Percentiles rank a stretch among this genome's conserved stretches.
phyloP scores from a whole-genome alignment of 768 basidiomycete species.

The Kwoniella sp. region DNA sequence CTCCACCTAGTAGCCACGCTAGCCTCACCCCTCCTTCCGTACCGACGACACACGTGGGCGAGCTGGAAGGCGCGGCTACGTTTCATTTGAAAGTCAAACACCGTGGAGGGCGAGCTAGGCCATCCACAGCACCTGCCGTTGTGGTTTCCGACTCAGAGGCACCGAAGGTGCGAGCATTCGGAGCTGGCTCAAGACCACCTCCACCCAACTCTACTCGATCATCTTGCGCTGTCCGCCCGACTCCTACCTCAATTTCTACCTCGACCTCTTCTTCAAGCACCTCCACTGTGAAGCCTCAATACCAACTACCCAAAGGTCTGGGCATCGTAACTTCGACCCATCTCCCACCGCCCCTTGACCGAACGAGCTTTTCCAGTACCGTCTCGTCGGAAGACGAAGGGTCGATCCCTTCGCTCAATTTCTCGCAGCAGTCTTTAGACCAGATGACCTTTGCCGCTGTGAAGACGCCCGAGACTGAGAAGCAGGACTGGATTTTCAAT shows the following conservation, averaged over 20 bases:
- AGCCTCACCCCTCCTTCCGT: conserved; percentile 7
- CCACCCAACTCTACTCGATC: not conserved
- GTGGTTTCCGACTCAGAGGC: not conserved
- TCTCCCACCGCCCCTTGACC: conserved; percentile 6
- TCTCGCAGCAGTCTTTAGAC: conserved; percentile 16
- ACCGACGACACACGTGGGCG: not conserved
- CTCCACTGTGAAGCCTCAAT: not conserved
- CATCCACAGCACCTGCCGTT: conserved; percentile 41
- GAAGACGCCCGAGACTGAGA: conserved; percentile 16
- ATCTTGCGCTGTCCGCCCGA: not conserved
- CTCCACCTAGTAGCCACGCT: conserved; percentile 8
- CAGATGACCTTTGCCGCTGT: conserved; percentile 3
- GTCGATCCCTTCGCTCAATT: conserved; percentile 12
- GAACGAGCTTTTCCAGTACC: conserved; percentile 22
- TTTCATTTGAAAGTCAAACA: conserved; percentile 3
- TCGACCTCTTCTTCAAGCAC: not conserved
- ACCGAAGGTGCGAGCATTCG: conserved; percentile 3
- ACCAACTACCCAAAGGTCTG: conserved; percentile 1
- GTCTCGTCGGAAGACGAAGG: conserved; percentile 8
- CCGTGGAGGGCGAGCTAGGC: conserved; percentile 18
- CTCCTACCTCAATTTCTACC: not conserved
- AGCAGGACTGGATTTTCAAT: conserved; percentile 6
- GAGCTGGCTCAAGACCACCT: conserved; percentile 12
- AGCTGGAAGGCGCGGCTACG: not conserved
- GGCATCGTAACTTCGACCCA: conserved; percentile 1